Percentiles rank a stretch among this genome's conserved stretches.
phyloP scores from a whole-genome alignment of 495 filamentous ascomycete species.

The Lasiosphaeriaceae sp. region DNA sequence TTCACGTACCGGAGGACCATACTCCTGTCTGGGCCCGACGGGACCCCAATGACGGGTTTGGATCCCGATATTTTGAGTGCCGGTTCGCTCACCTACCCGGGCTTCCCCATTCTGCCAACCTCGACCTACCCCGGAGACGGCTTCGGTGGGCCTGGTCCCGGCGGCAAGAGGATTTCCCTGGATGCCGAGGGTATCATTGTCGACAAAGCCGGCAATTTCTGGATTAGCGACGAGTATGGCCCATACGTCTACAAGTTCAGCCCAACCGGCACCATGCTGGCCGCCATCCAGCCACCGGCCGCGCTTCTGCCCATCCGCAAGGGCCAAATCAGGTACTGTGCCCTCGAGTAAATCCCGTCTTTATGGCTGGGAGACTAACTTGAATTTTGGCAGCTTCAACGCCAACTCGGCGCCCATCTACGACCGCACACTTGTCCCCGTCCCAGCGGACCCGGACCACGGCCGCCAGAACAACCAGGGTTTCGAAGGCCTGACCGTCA shows the following conservation, averaged over 20 bases:
- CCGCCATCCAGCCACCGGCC: constrained; percentile 63
- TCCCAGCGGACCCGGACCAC: constrained; percentile 51
- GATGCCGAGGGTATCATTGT: constrained; percentile 74
- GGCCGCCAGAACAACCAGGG: constrained; percentile 72
- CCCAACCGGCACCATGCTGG: constrained; percentile 53
- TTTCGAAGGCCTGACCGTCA: constrained; percentile 68
- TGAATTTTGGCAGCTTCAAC: constrained; percentile 19
- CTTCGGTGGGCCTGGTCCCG: constrained; percentile 57
- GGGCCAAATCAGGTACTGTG: constrained; percentile 20
- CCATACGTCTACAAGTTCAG: constrained; percentile 69
- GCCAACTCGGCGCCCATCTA: constrained; percentile 59
- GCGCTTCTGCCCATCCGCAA: constrained; percentile 68
- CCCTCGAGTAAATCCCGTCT: constrained; percentile 5
- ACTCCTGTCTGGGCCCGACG: constrained; percentile 62
- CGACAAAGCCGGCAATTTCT: constrained; percentile 61
- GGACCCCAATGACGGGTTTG: constrained; percentile 66
- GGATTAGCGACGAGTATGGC: constrained; percentile 78
- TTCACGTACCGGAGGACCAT: constrained; percentile 66
- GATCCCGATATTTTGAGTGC: constrained; percentile 56
- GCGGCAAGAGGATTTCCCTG: constrained; percentile 58
- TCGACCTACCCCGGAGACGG: constrained; percentile 69
- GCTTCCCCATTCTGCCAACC: constrained; percentile 62
- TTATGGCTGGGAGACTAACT: neutral
- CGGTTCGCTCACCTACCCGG: constrained; percentile 48
- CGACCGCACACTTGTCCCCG: constrained; percentile 32